phyloP scores from a whole-genome alignment of 75 land plant species.

The Sequoiadendron giganteum region DNA sequence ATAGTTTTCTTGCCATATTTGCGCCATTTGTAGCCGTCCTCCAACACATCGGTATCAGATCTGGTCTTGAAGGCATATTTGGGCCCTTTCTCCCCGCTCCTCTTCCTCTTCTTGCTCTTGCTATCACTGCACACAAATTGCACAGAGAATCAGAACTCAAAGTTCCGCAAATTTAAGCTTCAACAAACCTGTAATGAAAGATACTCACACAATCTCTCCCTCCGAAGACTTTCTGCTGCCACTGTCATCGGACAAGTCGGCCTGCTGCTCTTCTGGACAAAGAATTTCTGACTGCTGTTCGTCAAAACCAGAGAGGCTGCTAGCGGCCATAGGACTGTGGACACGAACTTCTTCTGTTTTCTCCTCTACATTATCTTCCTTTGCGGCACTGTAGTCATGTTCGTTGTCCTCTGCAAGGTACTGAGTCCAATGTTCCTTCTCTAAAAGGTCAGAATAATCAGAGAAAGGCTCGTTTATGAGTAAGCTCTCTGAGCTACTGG shows the following conservation, averaged over 20 bases:
- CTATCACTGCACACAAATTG: not conserved
- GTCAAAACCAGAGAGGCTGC: not conserved
- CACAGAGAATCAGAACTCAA: not conserved
- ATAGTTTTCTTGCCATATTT: slow-evolving; percentile 77
- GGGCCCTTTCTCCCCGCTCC: slow-evolving; percentile 15
- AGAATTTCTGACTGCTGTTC: not conserved
- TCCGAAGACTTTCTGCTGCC: not conserved
- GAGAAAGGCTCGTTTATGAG: not conserved
- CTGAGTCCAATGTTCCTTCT: not conserved
- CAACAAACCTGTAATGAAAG: not conserved
- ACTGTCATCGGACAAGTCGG: not conserved
- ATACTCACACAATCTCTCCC: slow-evolving; percentile 7
- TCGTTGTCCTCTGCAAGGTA: not conserved
- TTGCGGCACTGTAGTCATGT: not conserved
- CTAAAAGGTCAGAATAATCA: not conserved
- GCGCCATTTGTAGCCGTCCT: slow-evolving; percentile 76
- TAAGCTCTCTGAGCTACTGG: not conserved
- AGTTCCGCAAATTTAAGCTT: not conserved
- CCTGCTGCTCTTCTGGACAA: not conserved
- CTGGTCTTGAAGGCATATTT: slow-evolving; percentile 49
- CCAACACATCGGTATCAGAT: slow-evolving; percentile 53
- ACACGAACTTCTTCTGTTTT: not conserved
- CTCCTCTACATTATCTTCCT: not conserved
- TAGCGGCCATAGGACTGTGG: not conserved
- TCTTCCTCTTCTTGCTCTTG: slow-evolving; percentile 17